A percentile compares a stretch with the other conserved stretches of the same genome.
Conservation (phyloP, 2,329 filamentous ascomycete species). For the Colletotrichum sp. region DNA sequence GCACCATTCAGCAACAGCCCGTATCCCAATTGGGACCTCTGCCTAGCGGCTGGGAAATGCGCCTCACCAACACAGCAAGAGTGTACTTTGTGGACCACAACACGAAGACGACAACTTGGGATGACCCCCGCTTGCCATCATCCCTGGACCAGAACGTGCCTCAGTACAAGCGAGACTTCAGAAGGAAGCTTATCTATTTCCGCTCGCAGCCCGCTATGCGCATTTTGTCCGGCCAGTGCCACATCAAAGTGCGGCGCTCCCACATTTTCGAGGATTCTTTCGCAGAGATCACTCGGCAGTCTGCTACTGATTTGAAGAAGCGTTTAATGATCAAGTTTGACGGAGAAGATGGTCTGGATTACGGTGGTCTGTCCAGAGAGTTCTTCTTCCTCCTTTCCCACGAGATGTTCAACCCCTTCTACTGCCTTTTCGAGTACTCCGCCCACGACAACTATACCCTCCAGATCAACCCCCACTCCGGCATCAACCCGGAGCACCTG, state of each 20-base stretch:
- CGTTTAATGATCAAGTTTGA: conserved; percentile 99
- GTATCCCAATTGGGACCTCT: conserved; percentile 95
- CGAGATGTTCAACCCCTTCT: conserved; percentile 99
- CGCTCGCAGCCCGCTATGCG: conserved; percentile 95
- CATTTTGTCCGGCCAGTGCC: conserved; percentile 94
- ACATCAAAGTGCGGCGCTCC: conserved; percentile 95
- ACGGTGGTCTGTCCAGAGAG: conserved; percentile 95
- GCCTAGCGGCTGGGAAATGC: conserved; percentile 99
- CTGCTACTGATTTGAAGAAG: conserved; percentile 95
- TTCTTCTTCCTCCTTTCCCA: conserved; percentile 99
- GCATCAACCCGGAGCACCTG: conserved; percentile 98
- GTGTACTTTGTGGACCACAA: conserved; percentile 99
- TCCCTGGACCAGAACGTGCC: conserved; percentile 98
- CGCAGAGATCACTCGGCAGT: conserved; percentile 97
- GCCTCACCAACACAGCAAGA: conserved; percentile 94
- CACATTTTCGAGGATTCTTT: conserved; percentile 99
- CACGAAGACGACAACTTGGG: conserved; percentile 99
- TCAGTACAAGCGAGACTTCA: conserved; percentile 99
- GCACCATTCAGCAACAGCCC: conserved; percentile 93
- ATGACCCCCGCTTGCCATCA: conserved; percentile 92
- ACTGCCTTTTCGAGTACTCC: conserved; percentile 99
- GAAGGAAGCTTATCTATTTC: conserved; percentile 98
- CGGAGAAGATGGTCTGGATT: conserved; percentile 96
- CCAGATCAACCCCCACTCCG: conserved; percentile 98
- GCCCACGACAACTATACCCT: conserved; percentile 99